Base-by-base conservation (phyloP, 2,329 filamentous ascomycete genomes). In the Penicillium polonicum region DNA sequence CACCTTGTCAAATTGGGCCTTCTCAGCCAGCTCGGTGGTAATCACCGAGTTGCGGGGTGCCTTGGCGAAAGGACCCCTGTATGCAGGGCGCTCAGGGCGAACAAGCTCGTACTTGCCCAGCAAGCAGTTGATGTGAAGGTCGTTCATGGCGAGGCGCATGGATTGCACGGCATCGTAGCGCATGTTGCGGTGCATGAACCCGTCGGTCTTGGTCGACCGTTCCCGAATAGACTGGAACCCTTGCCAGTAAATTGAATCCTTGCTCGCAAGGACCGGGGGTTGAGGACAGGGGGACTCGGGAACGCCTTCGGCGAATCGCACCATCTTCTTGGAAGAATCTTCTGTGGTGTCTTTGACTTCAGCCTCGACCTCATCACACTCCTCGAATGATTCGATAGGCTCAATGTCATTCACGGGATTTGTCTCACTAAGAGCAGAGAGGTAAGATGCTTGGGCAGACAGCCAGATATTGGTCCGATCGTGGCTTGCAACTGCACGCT, bases 111-210 rank as follows among this genome's bases (percentile, higher is more conserved):
- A 95, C 72, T 91, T 94, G 65, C 92, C 92, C 33, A 91, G 83
- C 21, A 97, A 85, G 70, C 92, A 89, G 70, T 90, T 89, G 70
- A 88, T 84, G 75, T 97, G 92, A 41, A 84, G 79, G 57, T 88
- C 82, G 21, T 84, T 82, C 57, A 92, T 84, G 44, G 88, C 91
- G 55, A 92, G 82, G 39, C 94, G 88, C 69, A 89, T 86, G 29
- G 91, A 85, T 72, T 97, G 93, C 48, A 97, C 82, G 25, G 91
- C 91, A 72, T 97, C 93, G 59, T 93, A 95, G 48, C 94, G 88
- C 25, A 90, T 84, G 56, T 91, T 86, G 42, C 91, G 88, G 73
- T 96, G 90, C 54, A 96, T 84, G 71, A 96, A 96, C 10, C 88
- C 86, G 73, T 97, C 94, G 19, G 82, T 79, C 52, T 82, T 80